phyloP scores from a whole-genome alignment of 371 early-diverging fungal genomes.

The Apophysomyces trapeziformis region DNA sequence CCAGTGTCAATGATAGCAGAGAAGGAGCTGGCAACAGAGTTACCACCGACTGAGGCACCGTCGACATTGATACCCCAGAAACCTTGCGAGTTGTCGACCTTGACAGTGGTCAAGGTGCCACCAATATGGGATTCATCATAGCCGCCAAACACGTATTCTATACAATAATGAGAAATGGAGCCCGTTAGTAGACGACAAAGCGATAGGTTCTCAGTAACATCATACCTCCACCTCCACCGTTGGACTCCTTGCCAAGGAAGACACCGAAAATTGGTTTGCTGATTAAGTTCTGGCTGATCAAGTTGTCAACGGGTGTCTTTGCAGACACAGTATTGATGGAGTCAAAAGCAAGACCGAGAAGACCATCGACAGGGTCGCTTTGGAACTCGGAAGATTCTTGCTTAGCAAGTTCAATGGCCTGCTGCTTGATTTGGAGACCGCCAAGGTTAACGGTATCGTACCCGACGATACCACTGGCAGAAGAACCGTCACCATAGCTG shows the following conservation, averaged over 20 bases:
- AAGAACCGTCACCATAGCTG: slow-evolving; percentile 47
- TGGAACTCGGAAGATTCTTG: slow-evolving; percentile 33
- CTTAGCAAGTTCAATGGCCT: slow-evolving; percentile 46
- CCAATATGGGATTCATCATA: slow-evolving; percentile 22
- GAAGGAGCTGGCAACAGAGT: slow-evolving; percentile 1
- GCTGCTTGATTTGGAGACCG: slow-evolving; percentile 35
- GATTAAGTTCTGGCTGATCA: slow-evolving; percentile 25
- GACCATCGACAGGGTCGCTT: slow-evolving; percentile 37
- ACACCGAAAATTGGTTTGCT: slow-evolving; percentile 33
- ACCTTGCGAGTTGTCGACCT: slow-evolving; percentile 31
- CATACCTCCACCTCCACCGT: slow-evolving; percentile 39
- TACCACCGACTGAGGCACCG: slow-evolving; percentile 1
- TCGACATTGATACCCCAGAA: slow-evolving; percentile 25
- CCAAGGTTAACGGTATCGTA: slow-evolving; percentile 49
- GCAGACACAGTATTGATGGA: slow-evolving; percentile 34
- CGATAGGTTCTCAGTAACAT: not conserved
- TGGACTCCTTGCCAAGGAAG: slow-evolving; percentile 27
- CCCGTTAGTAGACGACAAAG: not conserved
- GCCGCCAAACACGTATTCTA: slow-evolving; percentile 43
- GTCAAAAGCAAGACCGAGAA: slow-evolving; percentile 50
- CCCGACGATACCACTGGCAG: slow-evolving; percentile 44
- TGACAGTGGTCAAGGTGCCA: slow-evolving; percentile 27
- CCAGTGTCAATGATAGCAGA: slow-evolving; percentile 66
- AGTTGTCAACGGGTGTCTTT: slow-evolving; percentile 35
- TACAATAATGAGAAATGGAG: not conserved